phyloP scores from a whole-genome alignment of 192 early-diverging fungal species.

The Fimicolochytrium jonesii region DNA sequence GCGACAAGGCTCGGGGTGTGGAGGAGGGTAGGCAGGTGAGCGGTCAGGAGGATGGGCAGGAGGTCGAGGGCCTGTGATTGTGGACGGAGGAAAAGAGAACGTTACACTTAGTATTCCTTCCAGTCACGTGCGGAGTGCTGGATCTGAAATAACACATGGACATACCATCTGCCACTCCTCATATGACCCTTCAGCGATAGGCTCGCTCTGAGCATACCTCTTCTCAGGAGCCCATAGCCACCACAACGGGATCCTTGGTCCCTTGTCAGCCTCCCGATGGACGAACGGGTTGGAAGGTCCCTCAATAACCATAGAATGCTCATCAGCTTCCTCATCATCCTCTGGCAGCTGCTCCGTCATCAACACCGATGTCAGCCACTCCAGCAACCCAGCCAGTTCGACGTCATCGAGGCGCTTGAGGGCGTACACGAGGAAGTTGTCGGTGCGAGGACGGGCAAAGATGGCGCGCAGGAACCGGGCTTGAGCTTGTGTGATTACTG shows the following conservation, averaged over 20 bases:
- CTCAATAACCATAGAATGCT: no score
- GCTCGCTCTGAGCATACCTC: neutral
- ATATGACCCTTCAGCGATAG: neutral
- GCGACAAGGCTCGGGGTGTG: slow-evolving; percentile 1
- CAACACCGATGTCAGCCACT: no score
- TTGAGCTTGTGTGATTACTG: neutral
- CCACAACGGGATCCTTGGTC: slow-evolving; percentile 12
- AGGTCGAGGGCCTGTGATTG: slow-evolving; percentile 9
- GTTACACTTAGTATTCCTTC: no score
- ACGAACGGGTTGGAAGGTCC: no score
- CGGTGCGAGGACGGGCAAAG: slow-evolving; percentile 7
- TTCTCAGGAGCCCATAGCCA: slow-evolving; percentile 7
- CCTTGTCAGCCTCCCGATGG: no score
- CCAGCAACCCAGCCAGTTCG: slow-evolving; percentile 2
- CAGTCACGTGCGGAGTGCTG: no score
- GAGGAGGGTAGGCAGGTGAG: slow-evolving; percentile 17
- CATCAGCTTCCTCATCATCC: neutral
- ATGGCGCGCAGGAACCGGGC: slow-evolving; percentile 12
- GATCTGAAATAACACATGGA: no score
- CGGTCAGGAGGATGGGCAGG: slow-evolving; percentile 8
- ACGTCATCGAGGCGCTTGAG: neutral
- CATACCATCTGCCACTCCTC: slow-evolving; percentile 20
- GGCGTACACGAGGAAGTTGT: slow-evolving; percentile 10
- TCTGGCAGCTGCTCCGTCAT: no score
- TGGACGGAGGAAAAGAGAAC: no score